Conservation (phyloP, 768 basidiomycete genomes). For the Leccinum incarnatum region DNA sequence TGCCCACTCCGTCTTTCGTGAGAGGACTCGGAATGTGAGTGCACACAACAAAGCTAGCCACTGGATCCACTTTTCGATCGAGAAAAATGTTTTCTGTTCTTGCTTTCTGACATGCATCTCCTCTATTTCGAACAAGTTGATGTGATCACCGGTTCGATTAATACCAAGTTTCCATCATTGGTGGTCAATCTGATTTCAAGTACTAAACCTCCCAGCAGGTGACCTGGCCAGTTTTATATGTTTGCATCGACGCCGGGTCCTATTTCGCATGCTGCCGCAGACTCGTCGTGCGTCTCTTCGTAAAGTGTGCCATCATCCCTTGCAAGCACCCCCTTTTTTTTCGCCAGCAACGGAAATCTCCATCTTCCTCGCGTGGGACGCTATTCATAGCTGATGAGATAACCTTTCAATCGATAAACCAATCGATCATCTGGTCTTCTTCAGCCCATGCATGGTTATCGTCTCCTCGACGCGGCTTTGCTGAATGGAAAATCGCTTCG, state of each 20-base stretch:
- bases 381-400: slow-evolving; percentile 23
- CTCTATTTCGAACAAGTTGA: neutral
- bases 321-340: neutral
- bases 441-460: neutral
- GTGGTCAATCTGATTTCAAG: neutral
- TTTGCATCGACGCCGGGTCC: neutral
- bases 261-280: slow-evolving; percentile 13
- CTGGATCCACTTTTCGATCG: neutral
- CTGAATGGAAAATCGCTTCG: neutral
- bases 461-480: neutral
- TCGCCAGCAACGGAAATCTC: slow-evolving; percentile 2
- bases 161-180: neutral
- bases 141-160: slow-evolving; percentile 3
- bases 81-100: neutral
- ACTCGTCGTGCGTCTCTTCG: neutral
- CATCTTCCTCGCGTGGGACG: slow-evolving; percentile 17
- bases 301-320: slow-evolving; percentile 9
- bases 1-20: neutral
- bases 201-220: neutral
- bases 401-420: slow-evolving; percentile 25
- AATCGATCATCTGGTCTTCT: neutral
- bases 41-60: neutral
- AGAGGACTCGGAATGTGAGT: neutral
- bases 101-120: neutral
- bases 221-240: neutral